Conservation (phyloP, 2,329 filamentous ascomycete genomes). For the Penicillium sp. region DNA sequence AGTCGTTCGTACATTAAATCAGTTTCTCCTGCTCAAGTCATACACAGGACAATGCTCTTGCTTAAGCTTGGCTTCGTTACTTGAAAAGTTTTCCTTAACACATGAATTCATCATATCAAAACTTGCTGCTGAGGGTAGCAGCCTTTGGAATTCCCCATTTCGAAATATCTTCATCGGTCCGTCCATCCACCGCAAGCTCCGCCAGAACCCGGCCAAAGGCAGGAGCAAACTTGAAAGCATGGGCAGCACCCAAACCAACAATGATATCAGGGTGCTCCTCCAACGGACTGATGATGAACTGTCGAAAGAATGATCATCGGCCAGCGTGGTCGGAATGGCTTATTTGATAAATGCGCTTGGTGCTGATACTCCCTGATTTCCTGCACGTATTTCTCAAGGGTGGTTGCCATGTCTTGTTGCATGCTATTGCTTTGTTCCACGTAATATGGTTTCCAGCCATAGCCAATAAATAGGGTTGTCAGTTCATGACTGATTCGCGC, state of each 20-base stretch:
- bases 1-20: neutral
- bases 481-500: conserved; percentile 71
- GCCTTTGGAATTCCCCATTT: conserved; percentile 19
- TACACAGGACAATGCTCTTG: neutral
- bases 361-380: conserved; percentile 67
- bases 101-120: neutral
- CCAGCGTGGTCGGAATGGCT: conserved; percentile 66
- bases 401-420: conserved; percentile 77
- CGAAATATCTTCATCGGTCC: conserved; percentile 23
- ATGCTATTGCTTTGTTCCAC: conserved; percentile 72
- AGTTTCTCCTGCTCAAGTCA: neutral
- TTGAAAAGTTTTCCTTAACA: neutral
- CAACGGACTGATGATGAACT: conserved; percentile 26
- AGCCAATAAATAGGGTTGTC: conserved; percentile 63
- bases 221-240: conserved; percentile 28
- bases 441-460: conserved; percentile 75
- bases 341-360: conserved; percentile 63
- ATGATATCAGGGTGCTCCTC: conserved; percentile 20
- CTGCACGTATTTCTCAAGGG: conserved; percentile 64
- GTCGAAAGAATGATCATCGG: conserved; percentile 65
- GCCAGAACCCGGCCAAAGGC: conserved; percentile 23
- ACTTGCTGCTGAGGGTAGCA: neutral
- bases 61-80: neutral
- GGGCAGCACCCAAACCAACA: conserved; percentile 21
- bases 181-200: conserved; percentile 24